Percentiles rank a stretch among this genome's conserved stretches.
These are phyloP conservation scores for Russula sp. DNA, from an alignment of 768 basidiomycete genomes.

Conservation along the genomic window DNA sequence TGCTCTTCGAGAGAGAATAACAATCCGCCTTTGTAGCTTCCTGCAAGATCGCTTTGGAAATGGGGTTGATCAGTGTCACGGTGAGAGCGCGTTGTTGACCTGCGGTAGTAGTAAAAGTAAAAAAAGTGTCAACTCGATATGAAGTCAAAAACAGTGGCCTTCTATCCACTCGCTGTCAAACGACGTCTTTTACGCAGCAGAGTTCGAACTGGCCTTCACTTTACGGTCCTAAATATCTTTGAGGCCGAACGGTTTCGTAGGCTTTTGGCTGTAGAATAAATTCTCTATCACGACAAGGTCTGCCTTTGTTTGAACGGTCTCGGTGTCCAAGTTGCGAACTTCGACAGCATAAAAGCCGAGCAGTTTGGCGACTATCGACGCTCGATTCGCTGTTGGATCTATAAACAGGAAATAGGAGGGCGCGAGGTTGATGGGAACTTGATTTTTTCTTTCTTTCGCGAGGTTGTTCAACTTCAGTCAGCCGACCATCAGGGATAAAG, in stretches of 20 bases:
- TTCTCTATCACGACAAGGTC: no score
- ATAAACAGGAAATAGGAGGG: slow-evolving; percentile 78
- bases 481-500: not conserved
- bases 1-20: no score
- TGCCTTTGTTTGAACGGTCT: no score
- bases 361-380: slow-evolving; percentile 73
- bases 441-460: no score
- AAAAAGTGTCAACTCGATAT: no score
- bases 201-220: slow-evolving; percentile 48
- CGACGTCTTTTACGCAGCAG: slow-evolving; percentile 52
- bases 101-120: no score
- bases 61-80: slow-evolving; percentile 66
- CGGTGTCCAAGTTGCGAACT: no score
- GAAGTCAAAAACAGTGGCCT: slow-evolving; percentile 38
- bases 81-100: slow-evolving; percentile 64
- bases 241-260: slow-evolving; percentile 71
- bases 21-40: no score
- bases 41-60: no score
- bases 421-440: no score
- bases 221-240: slow-evolving; percentile 81
- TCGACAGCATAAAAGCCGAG: slow-evolving; percentile 81
- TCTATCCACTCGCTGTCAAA: slow-evolving; percentile 89
- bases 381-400: slow-evolving; percentile 60
- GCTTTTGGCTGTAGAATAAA: no score
- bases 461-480: not conserved